A percentile compares a stretch with the other conserved stretches of the same genome.
Conservation (phyloP, 352 stramenopile species). For the Plasmopara viticola region DNA sequence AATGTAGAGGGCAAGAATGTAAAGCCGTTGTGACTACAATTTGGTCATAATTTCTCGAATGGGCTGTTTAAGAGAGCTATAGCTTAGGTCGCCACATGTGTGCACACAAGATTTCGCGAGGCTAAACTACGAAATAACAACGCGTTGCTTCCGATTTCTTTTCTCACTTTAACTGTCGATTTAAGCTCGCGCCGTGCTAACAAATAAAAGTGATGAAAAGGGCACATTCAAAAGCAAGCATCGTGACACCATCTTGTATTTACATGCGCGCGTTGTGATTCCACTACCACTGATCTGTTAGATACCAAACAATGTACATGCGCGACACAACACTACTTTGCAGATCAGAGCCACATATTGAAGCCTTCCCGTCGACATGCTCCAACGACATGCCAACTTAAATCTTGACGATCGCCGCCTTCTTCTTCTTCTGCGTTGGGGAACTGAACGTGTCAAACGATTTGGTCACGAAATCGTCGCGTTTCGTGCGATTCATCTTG, state of each 20-base stretch:
- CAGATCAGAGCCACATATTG: constrained; percentile 8
- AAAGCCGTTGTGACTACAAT: no score
- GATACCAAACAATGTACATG: constrained; percentile 24
- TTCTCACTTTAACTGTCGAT: no score
- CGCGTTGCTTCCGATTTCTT: no score
- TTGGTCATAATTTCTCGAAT: no score
- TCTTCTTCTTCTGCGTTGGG: constrained; percentile 22
- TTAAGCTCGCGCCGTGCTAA: no score
- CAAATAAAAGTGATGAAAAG: not conserved
- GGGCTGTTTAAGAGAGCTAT: no score
- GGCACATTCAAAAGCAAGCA: constrained; percentile 6
- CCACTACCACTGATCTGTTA: constrained; percentile 22
- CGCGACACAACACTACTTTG: constrained; percentile 14
- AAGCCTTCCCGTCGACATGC: not conserved
- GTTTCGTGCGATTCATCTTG: constrained; percentile 19
- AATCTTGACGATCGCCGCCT: constrained; percentile 29
- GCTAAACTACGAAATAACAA: no score
- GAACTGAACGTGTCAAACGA: constrained; percentile 29
- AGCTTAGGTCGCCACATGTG: no score
- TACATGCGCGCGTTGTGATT: constrained; percentile 21
- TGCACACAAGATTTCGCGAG: no score
- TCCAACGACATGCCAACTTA: constrained; percentile 8
- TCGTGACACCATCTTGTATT: constrained; percentile 24
- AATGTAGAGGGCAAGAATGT: no score
- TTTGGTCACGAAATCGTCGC: constrained; percentile 7